Evolutionary conservation across 2,329 filamentous ascomycete species (phyloP).

Genomic region (Ceratocystis cubensis): DNA sequence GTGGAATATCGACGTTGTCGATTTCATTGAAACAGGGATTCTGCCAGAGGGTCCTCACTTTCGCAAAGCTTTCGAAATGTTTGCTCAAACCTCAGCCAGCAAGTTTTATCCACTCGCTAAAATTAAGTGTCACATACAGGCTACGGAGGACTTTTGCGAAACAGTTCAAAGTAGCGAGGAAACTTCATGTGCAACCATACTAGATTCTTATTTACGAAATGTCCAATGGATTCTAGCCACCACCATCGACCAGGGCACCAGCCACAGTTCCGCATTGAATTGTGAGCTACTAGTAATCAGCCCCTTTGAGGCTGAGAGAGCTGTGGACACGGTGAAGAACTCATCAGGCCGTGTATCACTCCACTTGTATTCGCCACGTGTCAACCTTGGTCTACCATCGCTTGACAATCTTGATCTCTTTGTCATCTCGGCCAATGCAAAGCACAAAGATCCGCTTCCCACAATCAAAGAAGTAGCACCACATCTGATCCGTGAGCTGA

Average conservation of each 20-base stretch:
- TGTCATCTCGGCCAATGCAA: slow-evolving; percentile 27
- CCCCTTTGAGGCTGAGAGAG: slow-evolving; percentile 44
- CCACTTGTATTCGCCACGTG: slow-evolving; percentile 40
- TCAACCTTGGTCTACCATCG: slow-evolving; percentile 28
- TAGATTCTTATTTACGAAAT: slow-evolving; percentile 38
- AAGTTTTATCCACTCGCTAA: slow-evolving; percentile 21
- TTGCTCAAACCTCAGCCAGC: neutral
- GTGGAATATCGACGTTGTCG: slow-evolving; percentile 33
- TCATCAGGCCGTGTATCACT: slow-evolving; percentile 30
- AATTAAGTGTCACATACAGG: slow-evolving; percentile 33
- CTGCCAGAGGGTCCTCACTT: slow-evolving; percentile 28
- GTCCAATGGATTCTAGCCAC: slow-evolving; percentile 41
- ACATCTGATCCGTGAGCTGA: slow-evolving; percentile 38
- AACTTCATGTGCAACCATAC: neutral
- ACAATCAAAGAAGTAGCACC: slow-evolving; percentile 18
- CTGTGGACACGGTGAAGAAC: slow-evolving; percentile 32
- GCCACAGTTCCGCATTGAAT: slow-evolving; percentile 24
- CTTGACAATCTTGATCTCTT: slow-evolving; percentile 38
- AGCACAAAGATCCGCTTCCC: slow-evolving; percentile 2
- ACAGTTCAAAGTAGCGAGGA: slow-evolving; percentile 29
- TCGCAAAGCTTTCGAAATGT: slow-evolving; percentile 36
- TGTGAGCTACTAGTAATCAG: slow-evolving; percentile 40
- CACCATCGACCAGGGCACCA: neutral
- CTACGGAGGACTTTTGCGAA: slow-evolving; percentile 38
- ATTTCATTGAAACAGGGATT: slow-evolving; percentile 31